phyloP scores from a whole-genome alignment of 2,329 filamentous ascomycete genomes.

The Phialophora chinensis region DNA sequence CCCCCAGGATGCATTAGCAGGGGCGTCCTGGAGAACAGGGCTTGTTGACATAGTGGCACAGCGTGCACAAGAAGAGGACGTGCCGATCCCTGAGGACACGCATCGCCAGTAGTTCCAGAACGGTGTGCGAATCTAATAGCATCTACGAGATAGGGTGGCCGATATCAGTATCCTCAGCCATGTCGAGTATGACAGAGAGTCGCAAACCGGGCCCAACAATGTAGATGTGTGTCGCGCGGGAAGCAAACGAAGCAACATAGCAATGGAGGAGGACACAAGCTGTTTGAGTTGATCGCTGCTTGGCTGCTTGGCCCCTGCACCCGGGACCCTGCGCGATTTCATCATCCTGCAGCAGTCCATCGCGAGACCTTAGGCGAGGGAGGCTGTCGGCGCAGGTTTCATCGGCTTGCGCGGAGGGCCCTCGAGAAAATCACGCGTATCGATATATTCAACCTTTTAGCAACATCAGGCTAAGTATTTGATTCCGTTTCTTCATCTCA shows the following conservation, averaged over 20 bases:
- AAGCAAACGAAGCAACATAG: not conserved
- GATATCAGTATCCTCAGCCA: not conserved
- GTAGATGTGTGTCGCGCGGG: not conserved
- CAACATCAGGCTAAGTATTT: not conserved
- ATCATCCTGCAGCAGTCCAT: not conserved
- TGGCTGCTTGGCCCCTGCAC: not conserved
- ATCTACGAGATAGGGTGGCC: not conserved
- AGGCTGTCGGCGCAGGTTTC: not conserved
- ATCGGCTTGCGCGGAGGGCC: not conserved
- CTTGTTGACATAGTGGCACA: no score
- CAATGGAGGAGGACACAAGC: not conserved
- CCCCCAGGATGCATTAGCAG: no score
- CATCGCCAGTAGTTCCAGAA: not conserved
- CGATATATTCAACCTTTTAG: not conserved
- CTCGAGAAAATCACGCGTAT: not conserved
- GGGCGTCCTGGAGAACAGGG: no score
- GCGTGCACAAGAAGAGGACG: not conserved
- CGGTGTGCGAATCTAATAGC: not conserved
- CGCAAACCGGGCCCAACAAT: slow-evolving; percentile 4
- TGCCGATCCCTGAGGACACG: not conserved
- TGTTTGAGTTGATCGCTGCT: not conserved
- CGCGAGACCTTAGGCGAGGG: not conserved
- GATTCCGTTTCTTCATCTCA: not conserved
- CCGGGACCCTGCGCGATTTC: not conserved
- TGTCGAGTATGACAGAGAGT: not conserved